phyloP scores from a whole-genome alignment of 306 rosid species.

The Lathyrus oleraceus region DNA sequence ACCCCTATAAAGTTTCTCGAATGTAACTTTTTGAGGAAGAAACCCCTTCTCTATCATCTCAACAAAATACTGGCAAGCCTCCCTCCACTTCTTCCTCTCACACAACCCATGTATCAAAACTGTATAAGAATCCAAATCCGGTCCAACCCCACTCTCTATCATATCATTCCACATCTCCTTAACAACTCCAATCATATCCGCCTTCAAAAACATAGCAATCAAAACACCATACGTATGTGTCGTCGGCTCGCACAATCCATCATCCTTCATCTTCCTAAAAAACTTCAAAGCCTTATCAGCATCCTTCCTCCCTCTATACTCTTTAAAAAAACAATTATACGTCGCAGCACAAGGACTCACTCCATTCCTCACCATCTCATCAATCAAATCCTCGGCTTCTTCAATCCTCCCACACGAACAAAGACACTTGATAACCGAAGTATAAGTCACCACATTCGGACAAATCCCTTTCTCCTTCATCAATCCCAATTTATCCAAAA shows the following conservation, averaged over 20 bases:
- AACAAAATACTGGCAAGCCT: constrained; percentile 76
- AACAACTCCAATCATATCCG: constrained; percentile 51
- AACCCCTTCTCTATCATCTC: constrained; percentile 95
- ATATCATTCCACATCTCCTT: constrained; percentile 74
- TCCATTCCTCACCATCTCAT: constrained; percentile 71
- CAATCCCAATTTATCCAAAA: constrained; percentile 64
- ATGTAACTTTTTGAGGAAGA: constrained; percentile 87
- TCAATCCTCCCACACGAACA: constrained; percentile 79
- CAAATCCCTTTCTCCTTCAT: constrained; percentile 77
- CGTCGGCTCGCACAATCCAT: constrained; percentile 55
- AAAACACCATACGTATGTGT: constrained; percentile 66
- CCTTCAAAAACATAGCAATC: constrained; percentile 62
- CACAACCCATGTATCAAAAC: constrained; percentile 74
- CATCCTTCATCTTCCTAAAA: constrained; percentile 75
- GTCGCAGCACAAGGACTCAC: constrained; percentile 68
- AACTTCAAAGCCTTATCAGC: constrained; percentile 62
- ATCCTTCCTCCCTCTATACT: constrained; percentile 75
- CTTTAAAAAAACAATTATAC: constrained; percentile 82
- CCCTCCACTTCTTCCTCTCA: constrained; percentile 68
- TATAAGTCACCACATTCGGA: constrained; percentile 70
- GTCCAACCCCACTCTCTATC: constrained; percentile 68
- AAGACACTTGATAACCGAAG: constrained; percentile 82
- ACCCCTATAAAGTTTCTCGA: constrained; percentile 83
- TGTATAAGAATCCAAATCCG: constrained; percentile 81
- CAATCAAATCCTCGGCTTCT: constrained; percentile 70